Conservation (phyloP, 305 asterid species). For the Lippia alba region DNA sequence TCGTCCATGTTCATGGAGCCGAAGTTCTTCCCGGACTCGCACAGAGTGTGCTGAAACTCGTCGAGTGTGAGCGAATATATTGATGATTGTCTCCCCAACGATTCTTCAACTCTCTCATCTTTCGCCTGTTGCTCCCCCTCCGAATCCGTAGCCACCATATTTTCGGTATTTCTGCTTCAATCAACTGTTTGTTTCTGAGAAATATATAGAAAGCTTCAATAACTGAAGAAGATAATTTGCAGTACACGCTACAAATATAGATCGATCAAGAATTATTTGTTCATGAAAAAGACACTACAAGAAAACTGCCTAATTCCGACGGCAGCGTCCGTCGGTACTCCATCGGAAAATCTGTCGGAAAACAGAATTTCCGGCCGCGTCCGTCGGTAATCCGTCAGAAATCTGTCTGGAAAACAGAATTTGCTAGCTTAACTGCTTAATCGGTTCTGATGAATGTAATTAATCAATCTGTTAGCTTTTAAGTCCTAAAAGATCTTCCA, state of each 20-base stretch:
- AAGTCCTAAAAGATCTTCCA: no score
- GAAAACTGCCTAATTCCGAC: no score
- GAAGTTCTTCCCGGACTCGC: slow-evolving; percentile 73
- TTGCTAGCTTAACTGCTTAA: no score
- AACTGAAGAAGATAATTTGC: neutral
- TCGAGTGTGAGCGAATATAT: slow-evolving; percentile 84
- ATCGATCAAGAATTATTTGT: no score
- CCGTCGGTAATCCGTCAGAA: no score
- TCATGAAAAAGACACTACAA: no score
- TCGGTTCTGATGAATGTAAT: no score
- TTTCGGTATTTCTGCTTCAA: slow-evolving; percentile 28
- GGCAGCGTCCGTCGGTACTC: no score
- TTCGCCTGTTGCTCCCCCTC: slow-evolving; percentile 52
- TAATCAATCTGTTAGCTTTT: no score
- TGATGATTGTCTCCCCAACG: slow-evolving; percentile 66
- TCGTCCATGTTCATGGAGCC: slow-evolving; percentile 97
- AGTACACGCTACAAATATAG: neutral
- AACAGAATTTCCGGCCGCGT: no score
- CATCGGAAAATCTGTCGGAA: no score
- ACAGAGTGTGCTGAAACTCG: slow-evolving; percentile 71
- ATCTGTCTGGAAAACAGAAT: no score
- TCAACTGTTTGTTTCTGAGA: slow-evolving; percentile 49
- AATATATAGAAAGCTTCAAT: neutral
- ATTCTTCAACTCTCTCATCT: slow-evolving; percentile 30
- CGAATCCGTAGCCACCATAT: slow-evolving; percentile 48